Evolutionary conservation across 345 rosid species (phyloP), one percentile per base, ranked within the genome.

Genomic region (Cardamine occulta): DNA sequence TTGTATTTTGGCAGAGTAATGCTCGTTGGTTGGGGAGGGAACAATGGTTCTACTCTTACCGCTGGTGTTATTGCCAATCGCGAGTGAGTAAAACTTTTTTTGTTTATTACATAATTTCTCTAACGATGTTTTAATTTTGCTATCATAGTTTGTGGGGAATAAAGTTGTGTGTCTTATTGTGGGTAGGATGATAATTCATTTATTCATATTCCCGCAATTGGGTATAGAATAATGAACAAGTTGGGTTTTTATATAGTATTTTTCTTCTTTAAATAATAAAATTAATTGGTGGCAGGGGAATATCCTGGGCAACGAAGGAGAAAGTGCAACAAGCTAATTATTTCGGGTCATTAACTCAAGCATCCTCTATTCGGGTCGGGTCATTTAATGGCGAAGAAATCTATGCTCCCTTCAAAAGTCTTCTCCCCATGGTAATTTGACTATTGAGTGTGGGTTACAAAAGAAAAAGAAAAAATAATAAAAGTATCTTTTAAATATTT

Each of bases 1-100:
- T 40, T 5, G 28, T 7, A 6, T 11, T 15, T 15, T 74, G 52
- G 52, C 63, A 92, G 99, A 84, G 97, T 95, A 64, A 85, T 95
- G 97, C 97, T 95, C 59, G 99, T 89, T 44, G 98, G 99, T 3
- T 95, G 98, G 98, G 99, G 97, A 15, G 97, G 97, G 58, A 92
- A 95, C 88, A 95, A 95, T 51, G 99, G 97, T 18, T 86, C 89
- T 2, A 90, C 99, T 28, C 97, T 95, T 52, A 95, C 96, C 12
- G 98, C 89, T 45, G 99, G 87, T 66, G 86, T 95, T 29, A 89
- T 92, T 15, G 97, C 98, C 11, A 95, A 95, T 88, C 75, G 87
- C 68, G 96, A 90, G 99, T 92, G 82, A 88, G 97, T 82, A 68
- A 4, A 60, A 2, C 7, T 8, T n/a, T 19, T 11, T 14, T 58